Base-by-base conservation (phyloP, 2,329 filamentous ascomycete genomes). In the Pseudogymnoascus sp. region DNA sequence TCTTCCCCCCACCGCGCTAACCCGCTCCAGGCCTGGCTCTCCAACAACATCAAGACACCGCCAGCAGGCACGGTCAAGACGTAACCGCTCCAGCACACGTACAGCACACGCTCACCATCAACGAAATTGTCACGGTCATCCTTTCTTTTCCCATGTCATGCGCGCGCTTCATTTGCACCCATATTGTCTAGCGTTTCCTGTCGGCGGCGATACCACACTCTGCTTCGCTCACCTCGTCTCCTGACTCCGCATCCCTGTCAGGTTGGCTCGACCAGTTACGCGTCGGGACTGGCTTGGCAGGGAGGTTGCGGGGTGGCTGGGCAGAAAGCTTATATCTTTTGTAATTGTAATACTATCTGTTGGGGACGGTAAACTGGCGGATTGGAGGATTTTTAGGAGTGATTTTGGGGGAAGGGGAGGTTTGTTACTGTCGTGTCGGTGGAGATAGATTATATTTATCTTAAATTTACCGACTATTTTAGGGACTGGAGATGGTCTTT, bases 31-130 rank as follows among this genome's bases (percentile, higher is more conserved):
- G 81, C 87, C 62, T 93, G 90, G 90, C 81, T 93, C 68, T 91
- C 89, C 68, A 91, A 91, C 78, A 93, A 92, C 73, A 88, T 93
- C 78, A 93, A 93, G 79, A 78, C 83, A 5, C 82, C 82, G 46
- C 78, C 81, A 16, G 65, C 63, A 40, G 66, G 61, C 12, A 64
- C 65, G 42, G 61, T 59, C 46, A 70, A 70, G 66, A 70, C 69
- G 64, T 71, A 69, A 56, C 5, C 25, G n/a, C 28, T 18, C 3
- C 44, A 34, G 50, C 50, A 50, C 6, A n/a, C 7, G 44, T 7
- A 50, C 14, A 50, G 14, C 23, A 21, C 34, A 56, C 28, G 16
- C 5, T 34, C 16, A 56, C n/a, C 16, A 56, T 34, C 16, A 56
- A 56, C 28, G 50, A 63, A 60, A 23, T 38, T 21, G 60, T 21